Evolutionary conservation across 495 filamentous ascomycete species (phyloP).

Genomic region (Neurospora sp.): DNA sequence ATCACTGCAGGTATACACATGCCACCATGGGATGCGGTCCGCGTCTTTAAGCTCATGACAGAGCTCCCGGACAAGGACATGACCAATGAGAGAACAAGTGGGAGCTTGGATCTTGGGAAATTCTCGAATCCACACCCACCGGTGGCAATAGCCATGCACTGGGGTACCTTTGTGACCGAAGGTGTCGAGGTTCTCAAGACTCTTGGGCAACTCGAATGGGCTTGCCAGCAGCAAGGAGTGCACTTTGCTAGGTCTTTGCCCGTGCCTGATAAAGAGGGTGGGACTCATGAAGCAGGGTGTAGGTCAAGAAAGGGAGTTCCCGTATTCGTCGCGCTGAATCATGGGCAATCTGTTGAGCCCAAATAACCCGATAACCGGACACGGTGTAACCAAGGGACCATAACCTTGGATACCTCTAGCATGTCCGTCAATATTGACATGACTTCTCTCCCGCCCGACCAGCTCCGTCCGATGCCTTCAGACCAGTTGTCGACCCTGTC

Average conservation of each 20-base stretch:
- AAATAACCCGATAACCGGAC: no score
- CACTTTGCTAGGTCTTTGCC: constrained; percentile 10
- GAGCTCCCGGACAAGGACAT: neutral
- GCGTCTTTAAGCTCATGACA: constrained; percentile 18
- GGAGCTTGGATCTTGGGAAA: no score
- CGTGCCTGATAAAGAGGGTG: neutral
- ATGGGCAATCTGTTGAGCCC: neutral
- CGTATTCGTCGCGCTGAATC: constrained; percentile 13
- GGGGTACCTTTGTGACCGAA: constrained; percentile 25
- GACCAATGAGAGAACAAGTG: no score
- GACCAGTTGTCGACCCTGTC: no score
- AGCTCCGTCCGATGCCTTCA: no score
- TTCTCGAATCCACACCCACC: neutral
- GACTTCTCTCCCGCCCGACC: no score
- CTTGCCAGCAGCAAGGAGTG: constrained; percentile 18
- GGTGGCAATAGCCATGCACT: constrained; percentile 24
- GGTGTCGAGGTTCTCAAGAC: constrained; percentile 18
- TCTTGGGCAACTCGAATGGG: constrained; percentile 21
- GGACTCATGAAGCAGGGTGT: rapidly evolving
- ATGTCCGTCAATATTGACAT: neutral
- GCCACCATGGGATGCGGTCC: constrained; percentile 26
- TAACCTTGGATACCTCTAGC: neutral
- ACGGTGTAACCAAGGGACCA: no score
- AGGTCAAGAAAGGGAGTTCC: neutral
- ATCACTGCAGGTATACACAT: constrained; percentile 20